Conservation (phyloP, 768 basidiomycete genomes). For the Phanerodontia chrysosporium region DNA sequence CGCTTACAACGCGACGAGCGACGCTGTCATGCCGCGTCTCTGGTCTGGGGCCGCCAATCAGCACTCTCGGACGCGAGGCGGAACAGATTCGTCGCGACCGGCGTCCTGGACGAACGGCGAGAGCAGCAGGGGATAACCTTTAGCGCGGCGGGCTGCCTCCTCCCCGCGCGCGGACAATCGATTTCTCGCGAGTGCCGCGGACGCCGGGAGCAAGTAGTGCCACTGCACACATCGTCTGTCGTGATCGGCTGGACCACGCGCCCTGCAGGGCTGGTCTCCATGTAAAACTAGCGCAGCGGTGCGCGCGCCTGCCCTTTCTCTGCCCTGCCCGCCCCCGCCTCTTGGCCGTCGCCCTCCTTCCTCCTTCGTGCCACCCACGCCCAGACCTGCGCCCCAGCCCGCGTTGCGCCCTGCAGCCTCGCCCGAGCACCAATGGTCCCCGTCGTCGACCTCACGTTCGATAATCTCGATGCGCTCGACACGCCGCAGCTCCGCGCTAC, state of each 20-base stretch:
- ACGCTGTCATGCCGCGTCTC: not conserved
- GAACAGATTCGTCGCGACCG: not conserved
- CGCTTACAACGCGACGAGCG: too few relatives aligned
- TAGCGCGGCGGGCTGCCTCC: not conserved
- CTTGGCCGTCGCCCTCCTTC: too few relatives aligned
- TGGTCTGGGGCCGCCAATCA: not conserved
- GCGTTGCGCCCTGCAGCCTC: not conserved
- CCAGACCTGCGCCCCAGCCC: not conserved
- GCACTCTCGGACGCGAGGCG: not conserved
- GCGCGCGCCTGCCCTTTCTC: too few relatives aligned
- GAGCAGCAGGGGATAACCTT: not conserved
- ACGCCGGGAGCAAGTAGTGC: too few relatives aligned
- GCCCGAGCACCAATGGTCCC: not conserved
- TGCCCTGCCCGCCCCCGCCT: too few relatives aligned
- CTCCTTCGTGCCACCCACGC: not conserved
- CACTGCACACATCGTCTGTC: too few relatives aligned
- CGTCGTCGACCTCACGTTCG: not conserved
- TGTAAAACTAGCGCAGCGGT: too few relatives aligned
- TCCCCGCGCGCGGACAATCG: too few relatives aligned
- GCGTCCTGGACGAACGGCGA: not conserved
- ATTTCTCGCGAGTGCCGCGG: too few relatives aligned
- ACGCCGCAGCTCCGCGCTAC: conserved; percentile 3
- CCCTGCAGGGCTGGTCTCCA: too few relatives aligned
- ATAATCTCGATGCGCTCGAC: not conserved
- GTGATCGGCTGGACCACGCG: too few relatives aligned